Percentiles rank a stretch among this genome's conserved stretches.
Evolutionary conservation across 202 grass and related monocot species (phyloP).

Genomic region (Cymbopogon flexuosus): DNA sequence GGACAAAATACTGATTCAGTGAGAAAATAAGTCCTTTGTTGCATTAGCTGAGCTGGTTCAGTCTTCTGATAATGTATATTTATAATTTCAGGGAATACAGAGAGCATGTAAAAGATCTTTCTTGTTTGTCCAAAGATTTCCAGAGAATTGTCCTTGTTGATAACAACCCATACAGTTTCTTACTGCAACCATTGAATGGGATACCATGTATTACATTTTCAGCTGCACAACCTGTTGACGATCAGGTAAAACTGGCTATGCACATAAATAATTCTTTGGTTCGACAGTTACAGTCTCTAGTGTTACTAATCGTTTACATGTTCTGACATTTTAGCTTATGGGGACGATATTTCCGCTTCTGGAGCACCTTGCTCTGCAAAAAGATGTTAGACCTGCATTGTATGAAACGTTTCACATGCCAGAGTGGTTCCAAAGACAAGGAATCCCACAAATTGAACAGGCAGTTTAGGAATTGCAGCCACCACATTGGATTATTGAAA

Average conservation of each 20-base stretch:
- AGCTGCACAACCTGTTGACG: constrained; percentile 60
- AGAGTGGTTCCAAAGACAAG: constrained; percentile 79
- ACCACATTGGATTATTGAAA: constrained; percentile 29
- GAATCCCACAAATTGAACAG: constrained; percentile 48
- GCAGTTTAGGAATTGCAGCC: constrained; percentile 1
- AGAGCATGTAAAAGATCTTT: constrained; percentile 91
- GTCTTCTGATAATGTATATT: constrained; percentile 23
- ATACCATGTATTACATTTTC: constrained; percentile 85
- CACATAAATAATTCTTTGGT: neutral
- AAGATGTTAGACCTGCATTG: constrained; percentile 62
- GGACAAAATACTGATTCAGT: neutral
- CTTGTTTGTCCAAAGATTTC: constrained; percentile 81
- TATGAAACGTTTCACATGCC: constrained; percentile 83
- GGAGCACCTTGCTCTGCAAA: constrained; percentile 70
- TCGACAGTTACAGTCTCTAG: neutral
- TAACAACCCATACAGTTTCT: constrained; percentile 95
- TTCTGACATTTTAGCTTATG: constrained; percentile 61
- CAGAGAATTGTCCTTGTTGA: constrained; percentile 73
- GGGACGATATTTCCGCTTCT: constrained; percentile 79
- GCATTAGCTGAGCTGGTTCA: constrained; percentile 14
- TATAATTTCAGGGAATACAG: constrained; percentile 55
- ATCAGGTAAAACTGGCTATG: constrained; percentile 49
- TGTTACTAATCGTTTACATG: constrained; percentile 25
- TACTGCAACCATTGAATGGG: constrained; percentile 85
- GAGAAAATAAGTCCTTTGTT: neutral